These are phyloP conservation scores for Sonneratia alba DNA, from an alignment of 345 rosid genomes.

Conservation along the genomic window DNA sequence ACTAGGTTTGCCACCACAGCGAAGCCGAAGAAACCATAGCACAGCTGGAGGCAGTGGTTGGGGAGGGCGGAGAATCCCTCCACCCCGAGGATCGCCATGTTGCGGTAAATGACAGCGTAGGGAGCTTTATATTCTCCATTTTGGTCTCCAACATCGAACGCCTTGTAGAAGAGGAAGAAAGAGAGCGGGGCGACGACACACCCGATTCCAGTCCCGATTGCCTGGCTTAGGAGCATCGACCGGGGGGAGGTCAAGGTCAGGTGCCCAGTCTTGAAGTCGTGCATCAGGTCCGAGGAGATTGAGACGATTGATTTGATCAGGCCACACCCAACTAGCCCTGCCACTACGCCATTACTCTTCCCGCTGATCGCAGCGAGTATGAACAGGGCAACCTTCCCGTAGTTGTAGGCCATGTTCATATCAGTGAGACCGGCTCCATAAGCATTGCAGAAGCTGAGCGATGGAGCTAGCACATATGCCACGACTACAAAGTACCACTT, in stretches of 20 bases:
- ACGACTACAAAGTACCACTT: conserved; percentile 84
- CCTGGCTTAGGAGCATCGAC: conserved; percentile 84
- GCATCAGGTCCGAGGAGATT: conserved; percentile 88
- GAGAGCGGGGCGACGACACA: conserved; percentile 90
- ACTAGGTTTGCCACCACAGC: conserved; percentile 56
- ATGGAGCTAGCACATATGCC: conserved; percentile 81
- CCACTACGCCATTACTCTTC: conserved; percentile 60
- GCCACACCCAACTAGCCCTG: conserved; percentile 86
- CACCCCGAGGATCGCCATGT: conserved; percentile 91
- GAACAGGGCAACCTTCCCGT: conserved; percentile 87
- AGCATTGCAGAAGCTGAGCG: conserved; percentile 93
- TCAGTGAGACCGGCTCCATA: conserved; percentile 96
- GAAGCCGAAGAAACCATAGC: conserved; percentile 76
- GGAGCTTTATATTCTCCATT: conserved; percentile 93
- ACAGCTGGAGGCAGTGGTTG: conserved; percentile 66
- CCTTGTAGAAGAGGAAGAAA: conserved; percentile 79
- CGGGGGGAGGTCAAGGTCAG: conserved; percentile 83
- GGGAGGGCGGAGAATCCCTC: conserved; percentile 96
- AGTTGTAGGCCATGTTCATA: conserved; percentile 95
- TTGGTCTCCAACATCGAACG: conserved; percentile 56
- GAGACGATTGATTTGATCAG: conserved; percentile 79
- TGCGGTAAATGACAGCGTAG: conserved; percentile 68
- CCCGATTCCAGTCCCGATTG: conserved; percentile 78
- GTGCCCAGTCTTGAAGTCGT: conserved; percentile 86
- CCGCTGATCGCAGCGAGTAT: conserved; percentile 70